These are phyloP conservation scores for Andrographis paniculata DNA, from an alignment of 305 asterid genomes.

Conservation along the genomic window DNA sequence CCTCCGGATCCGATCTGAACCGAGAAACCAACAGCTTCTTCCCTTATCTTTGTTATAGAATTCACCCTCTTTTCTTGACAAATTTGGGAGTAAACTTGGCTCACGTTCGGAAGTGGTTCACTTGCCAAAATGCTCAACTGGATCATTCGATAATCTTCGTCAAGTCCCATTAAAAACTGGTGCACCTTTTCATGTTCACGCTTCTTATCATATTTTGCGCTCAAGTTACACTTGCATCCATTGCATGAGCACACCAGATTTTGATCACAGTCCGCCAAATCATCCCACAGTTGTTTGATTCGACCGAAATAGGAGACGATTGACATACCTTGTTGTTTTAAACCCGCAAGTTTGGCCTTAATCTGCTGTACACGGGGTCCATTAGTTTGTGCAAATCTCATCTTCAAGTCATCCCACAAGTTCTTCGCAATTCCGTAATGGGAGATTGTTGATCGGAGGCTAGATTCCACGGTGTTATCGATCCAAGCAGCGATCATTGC, in stretches of 20 bases:
- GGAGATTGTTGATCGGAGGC: background rate
- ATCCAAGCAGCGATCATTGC: background rate
- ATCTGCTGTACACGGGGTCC: background rate
- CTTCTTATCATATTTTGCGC: background rate
- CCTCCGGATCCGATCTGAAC: background rate
- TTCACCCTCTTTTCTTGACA: background rate
- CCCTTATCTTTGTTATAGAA: background rate
- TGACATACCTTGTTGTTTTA: background rate
- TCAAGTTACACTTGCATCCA: background rate
- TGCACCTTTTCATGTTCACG: background rate
- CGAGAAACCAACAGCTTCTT: background rate
- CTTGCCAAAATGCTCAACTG: background rate
- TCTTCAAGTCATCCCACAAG: background rate
- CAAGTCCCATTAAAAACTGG: background rate
- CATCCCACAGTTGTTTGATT: slow-evolving; percentile 3
- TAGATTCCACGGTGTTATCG: background rate
- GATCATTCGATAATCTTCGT: background rate
- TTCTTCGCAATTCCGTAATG: background rate
- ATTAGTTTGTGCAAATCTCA: background rate
- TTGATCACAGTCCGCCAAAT: background rate
- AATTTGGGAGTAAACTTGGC: background rate
- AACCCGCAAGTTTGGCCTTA: background rate
- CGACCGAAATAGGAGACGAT: background rate
- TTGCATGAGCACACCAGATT: background rate
- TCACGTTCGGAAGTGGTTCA: background rate